These are phyloP conservation scores for Clonostachys solani DNA, from an alignment of 2,329 filamentous ascomycete genomes.

Conservation along the genomic window DNA sequence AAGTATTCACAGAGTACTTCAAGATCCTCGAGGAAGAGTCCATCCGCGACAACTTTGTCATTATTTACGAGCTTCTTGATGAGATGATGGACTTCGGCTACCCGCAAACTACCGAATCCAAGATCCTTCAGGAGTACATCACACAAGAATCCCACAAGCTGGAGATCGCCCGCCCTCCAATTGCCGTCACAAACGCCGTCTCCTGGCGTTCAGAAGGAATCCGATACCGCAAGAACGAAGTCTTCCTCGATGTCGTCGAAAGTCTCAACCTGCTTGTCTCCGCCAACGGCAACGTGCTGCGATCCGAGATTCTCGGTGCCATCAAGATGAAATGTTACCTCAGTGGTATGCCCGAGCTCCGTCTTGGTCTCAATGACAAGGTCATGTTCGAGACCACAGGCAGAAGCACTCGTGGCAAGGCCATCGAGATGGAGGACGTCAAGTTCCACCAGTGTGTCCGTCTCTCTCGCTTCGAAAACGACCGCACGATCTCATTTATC, in stretches of 20 bases:
- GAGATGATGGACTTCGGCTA: slow-evolving; percentile 99
- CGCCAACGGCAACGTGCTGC: slow-evolving; percentile 88
- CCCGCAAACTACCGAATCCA: slow-evolving; percentile 95
- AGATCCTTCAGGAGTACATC: slow-evolving; percentile 99
- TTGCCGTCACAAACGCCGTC: slow-evolving; percentile 96
- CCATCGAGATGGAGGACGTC: slow-evolving; percentile 99
- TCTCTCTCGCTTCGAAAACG: slow-evolving; percentile 94
- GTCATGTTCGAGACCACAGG: slow-evolving; percentile 99
- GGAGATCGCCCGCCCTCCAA: slow-evolving; percentile 90
- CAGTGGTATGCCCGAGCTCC: slow-evolving; percentile 94
- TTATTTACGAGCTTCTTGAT: slow-evolving; percentile 97
- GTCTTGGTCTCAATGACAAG: slow-evolving; percentile 95
- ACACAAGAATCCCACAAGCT: slow-evolving; percentile 99
- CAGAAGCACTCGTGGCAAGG: slow-evolving; percentile 87
- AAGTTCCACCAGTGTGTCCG: slow-evolving; percentile 99
- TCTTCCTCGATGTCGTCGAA: slow-evolving; percentile 96
- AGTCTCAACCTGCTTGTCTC: slow-evolving; percentile 94
- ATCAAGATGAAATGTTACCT: slow-evolving; percentile 99
- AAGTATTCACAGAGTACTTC: slow-evolving; percentile 99
- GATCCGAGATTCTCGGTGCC: slow-evolving; percentile 92
- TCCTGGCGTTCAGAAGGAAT: slow-evolving; percentile 98
- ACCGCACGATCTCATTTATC: slow-evolving; percentile 97
- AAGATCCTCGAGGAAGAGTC: slow-evolving; percentile 98
- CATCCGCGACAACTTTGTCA: slow-evolving; percentile 98
- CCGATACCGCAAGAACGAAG: slow-evolving; percentile 97